phyloP scores from a whole-genome alignment of 768 basidiomycete genomes.

The Lactarius vividus region DNA sequence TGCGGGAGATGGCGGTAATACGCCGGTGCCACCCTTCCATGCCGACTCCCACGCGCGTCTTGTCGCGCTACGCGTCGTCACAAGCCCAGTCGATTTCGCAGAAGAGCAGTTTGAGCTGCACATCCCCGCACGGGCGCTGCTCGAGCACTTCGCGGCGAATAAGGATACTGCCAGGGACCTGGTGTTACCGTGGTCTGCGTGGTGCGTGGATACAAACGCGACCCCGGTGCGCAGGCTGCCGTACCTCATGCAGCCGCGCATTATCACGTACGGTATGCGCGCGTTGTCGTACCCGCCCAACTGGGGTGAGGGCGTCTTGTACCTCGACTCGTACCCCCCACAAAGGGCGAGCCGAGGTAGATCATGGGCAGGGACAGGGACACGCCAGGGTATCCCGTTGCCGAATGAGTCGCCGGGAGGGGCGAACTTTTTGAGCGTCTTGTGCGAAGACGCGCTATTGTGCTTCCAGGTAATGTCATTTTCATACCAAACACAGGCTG shows the following conservation, averaged over 20 bases:
- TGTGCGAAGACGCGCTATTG: constrained; percentile 22
- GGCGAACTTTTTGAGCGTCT: background rate
- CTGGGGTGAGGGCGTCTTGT: constrained; percentile 7
- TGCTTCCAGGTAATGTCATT: constrained; percentile 8
- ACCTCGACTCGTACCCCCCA: constrained; percentile 17
- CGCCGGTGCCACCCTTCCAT: background rate
- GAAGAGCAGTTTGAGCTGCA: constrained; percentile 21
- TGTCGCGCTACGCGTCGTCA: constrained; percentile 9
- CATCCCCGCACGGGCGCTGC: constrained; percentile 6
- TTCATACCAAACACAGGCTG: background rate
- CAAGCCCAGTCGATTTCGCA: constrained; percentile 12
- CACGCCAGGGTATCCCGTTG: background rate
- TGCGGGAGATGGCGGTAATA: background rate
- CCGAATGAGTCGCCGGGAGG: background rate
- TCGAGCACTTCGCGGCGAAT: background rate
- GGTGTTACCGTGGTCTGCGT: constrained; percentile 10
- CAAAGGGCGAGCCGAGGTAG: background rate
- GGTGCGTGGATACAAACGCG: background rate
- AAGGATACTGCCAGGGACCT: background rate
- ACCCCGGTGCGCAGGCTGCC: constrained; percentile 7
- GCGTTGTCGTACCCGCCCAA: constrained; percentile 13
- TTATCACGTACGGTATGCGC: constrained; percentile 17
- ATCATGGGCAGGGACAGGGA: background rate
- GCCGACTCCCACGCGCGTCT: constrained; percentile 16
- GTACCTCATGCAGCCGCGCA: constrained; percentile 4